Evolutionary conservation across 2,329 filamentous ascomycete species (phyloP), one percentile per base, ranked within the genome.

Genomic region (Exutisphaerella laricina): DNA sequence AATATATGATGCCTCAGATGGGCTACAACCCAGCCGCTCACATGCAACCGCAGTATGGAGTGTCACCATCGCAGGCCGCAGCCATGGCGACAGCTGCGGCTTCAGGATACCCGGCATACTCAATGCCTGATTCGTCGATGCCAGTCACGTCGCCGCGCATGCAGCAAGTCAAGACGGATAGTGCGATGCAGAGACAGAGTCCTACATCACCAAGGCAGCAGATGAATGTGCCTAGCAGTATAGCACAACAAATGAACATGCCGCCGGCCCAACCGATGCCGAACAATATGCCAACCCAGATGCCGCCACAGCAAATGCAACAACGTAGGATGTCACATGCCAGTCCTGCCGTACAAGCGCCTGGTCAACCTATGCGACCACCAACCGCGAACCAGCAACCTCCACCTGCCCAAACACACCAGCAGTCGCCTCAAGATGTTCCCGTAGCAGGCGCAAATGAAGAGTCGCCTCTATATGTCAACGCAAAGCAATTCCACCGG

Each of bases 401-500:
- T 48, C 64, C 72, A 41, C 65, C 71, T 42, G 73, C 75, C 64
- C 66, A 72, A 41, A 68, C 68, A 23, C 66, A 70, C 13, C 69
- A 66, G 23, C 74, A 79, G 47, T 79, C 81, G 20, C 90, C 88
- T 1, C 86, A 88, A 5, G 89, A 96, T 62, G 79, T 92, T 57
- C 58, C 60, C 4, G 77, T 84, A 1, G 72, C 83, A 5, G 74
- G 72, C 10, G 77, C 77, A 10, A 80, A 82, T 3, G 92, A 97
- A 64, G 92, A 98, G 62, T 90, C 90, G 0, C 92, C 92, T 0
- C 72, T 98, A 1, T 98, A 98, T 57, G 92, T 98, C 59, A 98
- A 98, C 59, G 92, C 92, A 4, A 98, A 98, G 66, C 92, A 98
- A 60, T 98, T 98, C 57, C 92, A 98, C 63, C 85, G 92, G 18